Evolutionary conservation across 2,329 filamentous ascomycete genomes (phyloP), one percentile per base, ranked within the genome.

Genomic region (Fusarium paranaense): DNA sequence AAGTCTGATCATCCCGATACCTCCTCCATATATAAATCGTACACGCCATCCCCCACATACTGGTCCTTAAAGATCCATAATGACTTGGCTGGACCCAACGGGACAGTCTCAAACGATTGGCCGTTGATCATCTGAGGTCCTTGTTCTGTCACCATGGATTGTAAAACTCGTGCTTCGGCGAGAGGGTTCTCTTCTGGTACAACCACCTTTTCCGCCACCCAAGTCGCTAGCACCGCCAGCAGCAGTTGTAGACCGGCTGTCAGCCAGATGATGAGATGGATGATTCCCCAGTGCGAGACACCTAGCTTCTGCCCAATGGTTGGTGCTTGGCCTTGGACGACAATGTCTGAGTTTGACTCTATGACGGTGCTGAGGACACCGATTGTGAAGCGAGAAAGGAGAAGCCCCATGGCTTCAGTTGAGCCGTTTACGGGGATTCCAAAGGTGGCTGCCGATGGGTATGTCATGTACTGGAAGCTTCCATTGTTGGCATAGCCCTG

Each of bases 401-500:
- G 42, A 1, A 32, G 20, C 3, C 63, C 52, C 5, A 37, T 20
- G 1, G 1, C 3, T 0, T 63, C 32, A 3, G 30, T 6, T 1
- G 64, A 47, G 2, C 67, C 67, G 3, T 64, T 64, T 1, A 64
- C 6, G 2, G 65, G 65, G 0, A 32, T 10, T 0, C 65, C 65
- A 7, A 64, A 69, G 0, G 37, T 5, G 0, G 65, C 40, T 0
- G 37, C 42, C 0, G 25, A 9, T 14, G 67, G 67, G 5, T 69
- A 69, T 16, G 4, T 56, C 20, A 14, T 45, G 8, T 27, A 65
- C 33, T 67, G 70, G 5, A 60, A 11, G 4, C 56, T 25, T 27
- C 47, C 52, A 7, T 14, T 13, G 40, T 42, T 61, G 13, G 27
- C 32, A 13, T 62, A 64, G 0, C 69, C 74, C 57, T 75, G 69